Evolutionary conservation across 2,329 filamentous ascomycete genomes (phyloP), one percentile per base, ranked within the genome.

Genomic region (Exophiala calicioides): DNA sequence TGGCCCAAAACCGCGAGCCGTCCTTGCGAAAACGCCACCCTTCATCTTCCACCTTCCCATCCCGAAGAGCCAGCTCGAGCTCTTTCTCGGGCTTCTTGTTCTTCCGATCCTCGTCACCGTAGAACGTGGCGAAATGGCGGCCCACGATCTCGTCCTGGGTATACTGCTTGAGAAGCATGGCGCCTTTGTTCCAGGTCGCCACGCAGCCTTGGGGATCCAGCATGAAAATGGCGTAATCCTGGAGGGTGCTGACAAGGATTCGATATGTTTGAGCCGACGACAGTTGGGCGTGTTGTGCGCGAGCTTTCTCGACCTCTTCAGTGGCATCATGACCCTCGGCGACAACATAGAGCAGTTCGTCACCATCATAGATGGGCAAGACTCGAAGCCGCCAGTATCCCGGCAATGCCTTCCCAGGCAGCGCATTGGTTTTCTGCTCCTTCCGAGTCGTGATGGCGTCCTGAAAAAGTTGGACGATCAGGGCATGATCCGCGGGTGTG

Each of bases 221-320:
- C 66, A 82, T 76, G 58, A 82, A 84, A 50, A 83, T 83, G 47
- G 79, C 79, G 56, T 81, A 82, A 51, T 82, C 78, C 62, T 77
- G 80, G 56, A 82, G 77, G 0, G 75, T 78, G 52, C 83, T 76
- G 26, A 84, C 70, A 23, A 85, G 67, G 29, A 82, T 77, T n/a
- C 77, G 77, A 59, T 82, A 82, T 3, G 73, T 74, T 55, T 80
- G 76, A 56, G 74, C 75, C 41, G 68, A 62, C 57, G 76, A 73
- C 43, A 72, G 59, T 43, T 74, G 69, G 44, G 72, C 68, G 29
- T 66, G 67, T 8, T 65, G 65, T 49, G 63, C 64, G 19, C 51
- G 29, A 5, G 53, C 23, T 13, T 38, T 50, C 19, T 49, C 15
- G 10, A 52, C 47, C n/a, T 68, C 62, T 26, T 63, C 61, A 16